Base-by-base conservation (phyloP, 768 basidiomycete species). In the Pleurotus eryngii region DNA sequence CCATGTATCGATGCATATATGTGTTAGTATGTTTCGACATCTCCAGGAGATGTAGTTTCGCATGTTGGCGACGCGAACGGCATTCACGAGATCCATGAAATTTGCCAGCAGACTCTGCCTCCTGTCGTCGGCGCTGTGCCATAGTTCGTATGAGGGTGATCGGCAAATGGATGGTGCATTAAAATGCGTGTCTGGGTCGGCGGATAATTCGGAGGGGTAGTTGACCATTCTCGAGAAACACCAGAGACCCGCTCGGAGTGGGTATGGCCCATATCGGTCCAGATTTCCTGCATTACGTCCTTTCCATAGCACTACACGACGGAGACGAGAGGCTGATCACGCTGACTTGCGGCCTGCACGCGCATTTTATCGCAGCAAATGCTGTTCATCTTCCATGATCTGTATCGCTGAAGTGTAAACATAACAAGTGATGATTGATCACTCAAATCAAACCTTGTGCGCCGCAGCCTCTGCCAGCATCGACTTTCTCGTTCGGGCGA, bases 11-110 rank as follows among this genome's bases (percentile, higher is more conserved):
- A 3, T 46, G 46, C 1, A 68, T 68, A 38, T 61, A 56, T 2
- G 50, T 6, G 20, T 66, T 56, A 42, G n/a, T 69, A 71, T 5
- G 56, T 58, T 2, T 53, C 27, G 14, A 64, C 58, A 18, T 69
- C 65, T 12, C 37, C 18, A 3, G 35, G 26, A 8, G 67, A 65
- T 7, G 61, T 57, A 3, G 51, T 22, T 22, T 0, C 66, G 64
- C 53, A 67, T 57, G 20, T 61, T 66, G 3, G 63, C 63, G 40
- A 68, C 60, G 1, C 55, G 57, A 11, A 67, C 60, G 1, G 68
- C 67, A n/a, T 49, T 59, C 2, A 70, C 67, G 37, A 71, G 59
- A 15, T 72, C 56, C 61, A 72, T 66, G 48, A 67, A 73, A 46
- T 71, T 63, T 2, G 51, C 37, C 9, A 72, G 61, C 17, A 70